Percentiles rank a stretch among this genome's conserved stretches.
phyloP scores from a whole-genome alignment of 2,329 filamentous ascomycete species.

The Colletotrichum sublineola region DNA sequence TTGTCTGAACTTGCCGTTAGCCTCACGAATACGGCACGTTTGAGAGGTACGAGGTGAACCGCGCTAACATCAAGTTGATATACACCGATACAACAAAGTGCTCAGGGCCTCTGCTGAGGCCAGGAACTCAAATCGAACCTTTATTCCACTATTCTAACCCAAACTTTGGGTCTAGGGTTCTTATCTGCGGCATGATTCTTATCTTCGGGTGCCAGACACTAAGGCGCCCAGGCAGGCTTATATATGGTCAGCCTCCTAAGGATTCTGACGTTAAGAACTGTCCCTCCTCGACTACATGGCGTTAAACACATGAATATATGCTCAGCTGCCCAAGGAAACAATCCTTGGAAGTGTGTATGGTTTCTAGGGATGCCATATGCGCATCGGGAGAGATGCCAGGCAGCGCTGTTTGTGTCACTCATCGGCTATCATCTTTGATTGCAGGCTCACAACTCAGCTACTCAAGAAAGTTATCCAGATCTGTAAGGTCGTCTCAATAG shows the following conservation, averaged over 20 bases:
- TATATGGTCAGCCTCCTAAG: not conserved
- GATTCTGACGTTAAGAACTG: not conserved
- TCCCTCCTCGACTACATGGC: not conserved
- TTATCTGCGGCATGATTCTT: no score
- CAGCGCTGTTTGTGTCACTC: not conserved
- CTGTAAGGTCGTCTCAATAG: not conserved
- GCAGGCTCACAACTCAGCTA: not conserved
- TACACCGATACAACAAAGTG: not conserved
- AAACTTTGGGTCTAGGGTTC: no score
- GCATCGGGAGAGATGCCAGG: not conserved
- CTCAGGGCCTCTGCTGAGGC: not conserved
- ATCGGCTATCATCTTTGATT: not conserved
- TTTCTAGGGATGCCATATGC: not conserved
- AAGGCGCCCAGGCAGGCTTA: not conserved
- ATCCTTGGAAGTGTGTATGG: not conserved
- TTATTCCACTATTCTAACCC: not conserved
- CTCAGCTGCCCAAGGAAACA: not conserved
- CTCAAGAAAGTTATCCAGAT: not conserved
- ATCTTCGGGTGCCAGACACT: not conserved
- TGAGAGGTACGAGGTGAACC: not conserved
- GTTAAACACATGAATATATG: not conserved
- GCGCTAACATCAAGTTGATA: not conserved
- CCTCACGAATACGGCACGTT: not conserved
- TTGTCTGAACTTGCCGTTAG: not conserved
- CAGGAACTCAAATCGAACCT: not conserved